Evolutionary conservation across 2,329 filamentous ascomycete species (phyloP).

Genomic region (Ceratocystis diversiconidia): DNA sequence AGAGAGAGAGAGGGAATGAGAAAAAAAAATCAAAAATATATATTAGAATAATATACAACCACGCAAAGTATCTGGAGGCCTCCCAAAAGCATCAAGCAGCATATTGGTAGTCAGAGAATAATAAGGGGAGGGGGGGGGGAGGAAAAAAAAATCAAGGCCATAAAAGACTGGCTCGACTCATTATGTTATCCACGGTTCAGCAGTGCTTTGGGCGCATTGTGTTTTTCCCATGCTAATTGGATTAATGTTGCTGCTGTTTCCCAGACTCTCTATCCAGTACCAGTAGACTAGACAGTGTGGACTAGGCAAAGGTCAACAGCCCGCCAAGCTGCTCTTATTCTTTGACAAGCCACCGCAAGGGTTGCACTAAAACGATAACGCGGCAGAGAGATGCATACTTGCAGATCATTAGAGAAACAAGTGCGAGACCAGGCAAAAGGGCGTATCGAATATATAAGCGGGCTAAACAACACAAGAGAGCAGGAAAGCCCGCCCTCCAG

Average conservation of each 20-base stretch:
- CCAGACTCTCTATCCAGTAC: not conserved
- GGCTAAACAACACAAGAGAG: not conserved
- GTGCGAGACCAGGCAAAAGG: not conserved
- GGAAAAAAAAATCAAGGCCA: not conserved
- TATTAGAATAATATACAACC: no score
- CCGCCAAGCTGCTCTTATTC: not conserved
- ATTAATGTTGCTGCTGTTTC: not conserved
- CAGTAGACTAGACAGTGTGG: no score
- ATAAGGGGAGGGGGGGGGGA: not conserved
- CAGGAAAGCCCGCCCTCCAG: not conserved
- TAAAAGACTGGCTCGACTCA: not conserved
- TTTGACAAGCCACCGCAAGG: conserved; percentile 2
- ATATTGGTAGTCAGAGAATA: not conserved
- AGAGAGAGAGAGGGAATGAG: not conserved
- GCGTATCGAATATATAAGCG: no score
- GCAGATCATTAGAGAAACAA: not conserved
- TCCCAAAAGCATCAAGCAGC: not conserved
- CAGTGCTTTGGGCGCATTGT: conserved; percentile 1
- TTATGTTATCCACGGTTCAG: not conserved
- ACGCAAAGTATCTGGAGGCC: not conserved
- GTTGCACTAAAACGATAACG: not conserved
- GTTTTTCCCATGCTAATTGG: not conserved
- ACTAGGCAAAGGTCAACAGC: not conserved
- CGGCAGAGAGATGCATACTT: conserved; percentile 6
- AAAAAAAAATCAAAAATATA: not conserved